phyloP scores from a whole-genome alignment of 176 grass and related monocot genomes.

The Tillandsia fasciculata region DNA sequence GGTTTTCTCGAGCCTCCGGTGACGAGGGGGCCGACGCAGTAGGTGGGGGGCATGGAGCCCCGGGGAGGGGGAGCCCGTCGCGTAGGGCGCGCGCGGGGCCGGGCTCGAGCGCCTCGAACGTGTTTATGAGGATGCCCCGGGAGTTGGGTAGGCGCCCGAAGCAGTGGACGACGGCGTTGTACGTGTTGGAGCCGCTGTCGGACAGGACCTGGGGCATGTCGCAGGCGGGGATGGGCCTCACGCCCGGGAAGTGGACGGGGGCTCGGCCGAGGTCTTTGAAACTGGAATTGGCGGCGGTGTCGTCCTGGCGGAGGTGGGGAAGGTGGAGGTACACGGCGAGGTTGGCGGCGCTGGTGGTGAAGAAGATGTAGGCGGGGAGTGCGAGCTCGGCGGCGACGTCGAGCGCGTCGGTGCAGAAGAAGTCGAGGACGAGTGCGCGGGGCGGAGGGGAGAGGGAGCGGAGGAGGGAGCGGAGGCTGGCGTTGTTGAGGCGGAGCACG shows the following conservation, averaged over 20 bases:
- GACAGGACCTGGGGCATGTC: constrained; percentile 13
- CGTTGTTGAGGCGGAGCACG: constrained; percentile 17
- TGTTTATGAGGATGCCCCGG: constrained; percentile 43
- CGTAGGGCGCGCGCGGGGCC: constrained; percentile 16
- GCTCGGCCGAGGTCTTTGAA: constrained; percentile 24
- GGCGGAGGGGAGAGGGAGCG: constrained; percentile 12
- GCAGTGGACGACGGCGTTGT: constrained; percentile 1
- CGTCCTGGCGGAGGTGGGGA: not conserved
- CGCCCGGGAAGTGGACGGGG: constrained; percentile 22
- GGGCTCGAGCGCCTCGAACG: constrained; percentile 40
- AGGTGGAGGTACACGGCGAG: constrained; percentile 16
- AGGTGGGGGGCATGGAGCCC: constrained; percentile 8
- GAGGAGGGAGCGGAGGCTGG: constrained; percentile 21
- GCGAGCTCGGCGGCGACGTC: constrained; percentile 34
- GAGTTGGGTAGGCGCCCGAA: constrained; percentile 2
- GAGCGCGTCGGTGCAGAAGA: constrained; percentile 29
- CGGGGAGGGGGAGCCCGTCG: constrained; percentile 19
- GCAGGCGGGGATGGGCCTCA: constrained; percentile 20
- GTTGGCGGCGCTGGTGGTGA: constrained; percentile 14
- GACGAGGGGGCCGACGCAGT: constrained; percentile 58
- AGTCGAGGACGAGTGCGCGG: constrained; percentile 32
- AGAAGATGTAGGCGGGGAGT: constrained; percentile 40
- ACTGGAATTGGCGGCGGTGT: not conserved
- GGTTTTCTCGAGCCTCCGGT: not conserved
- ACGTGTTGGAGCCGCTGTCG: constrained; percentile 23